Percentiles rank a stretch among this genome's conserved stretches.
phyloP scores from a whole-genome alignment of 768 basidiomycete species.

The Panaeolus cyanescens region DNA sequence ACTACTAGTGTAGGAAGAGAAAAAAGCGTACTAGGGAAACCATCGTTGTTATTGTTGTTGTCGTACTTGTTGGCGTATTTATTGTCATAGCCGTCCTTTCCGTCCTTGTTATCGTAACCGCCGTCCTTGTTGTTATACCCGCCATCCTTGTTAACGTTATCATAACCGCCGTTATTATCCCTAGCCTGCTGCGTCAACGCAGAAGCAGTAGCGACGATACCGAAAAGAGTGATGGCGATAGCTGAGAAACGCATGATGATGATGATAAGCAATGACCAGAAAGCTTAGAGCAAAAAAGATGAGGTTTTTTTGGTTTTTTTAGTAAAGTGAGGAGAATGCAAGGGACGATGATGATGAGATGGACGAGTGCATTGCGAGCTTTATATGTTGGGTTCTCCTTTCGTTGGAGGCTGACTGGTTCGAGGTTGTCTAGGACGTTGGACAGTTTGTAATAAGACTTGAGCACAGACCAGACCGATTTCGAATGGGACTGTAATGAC shows the following conservation, averaged over 20 bases:
- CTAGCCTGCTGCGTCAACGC: neutral
- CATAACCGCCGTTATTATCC: neutral
- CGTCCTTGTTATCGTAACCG: neutral
- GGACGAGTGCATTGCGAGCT: neutral
- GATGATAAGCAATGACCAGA: neutral
- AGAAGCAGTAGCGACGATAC: constrained; percentile 6
- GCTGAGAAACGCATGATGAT: constrained; percentile 9
- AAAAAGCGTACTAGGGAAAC: neutral
- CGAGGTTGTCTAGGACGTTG: too few species aligned
- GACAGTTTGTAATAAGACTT: neutral
- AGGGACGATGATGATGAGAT: neutral
- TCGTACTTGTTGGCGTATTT: constrained; percentile 1
- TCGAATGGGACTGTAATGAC: neutral
- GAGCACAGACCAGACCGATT: neutral
- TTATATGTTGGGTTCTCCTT: neutral
- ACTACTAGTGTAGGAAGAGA: neutral
- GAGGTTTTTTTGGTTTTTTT: neutral
- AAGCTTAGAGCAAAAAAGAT: too few species aligned
- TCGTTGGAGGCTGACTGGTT: neutral
- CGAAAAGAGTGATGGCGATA: constrained; percentile 1
- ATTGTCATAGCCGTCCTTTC: neutral
- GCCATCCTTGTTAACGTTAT: neutral
- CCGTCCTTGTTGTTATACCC: neutral
- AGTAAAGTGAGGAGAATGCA: neutral
- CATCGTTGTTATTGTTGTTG: neutral